Evolutionary conservation across 2,329 filamentous ascomycete species (phyloP).

Genomic region (Aspergillaceae sp.): DNA sequence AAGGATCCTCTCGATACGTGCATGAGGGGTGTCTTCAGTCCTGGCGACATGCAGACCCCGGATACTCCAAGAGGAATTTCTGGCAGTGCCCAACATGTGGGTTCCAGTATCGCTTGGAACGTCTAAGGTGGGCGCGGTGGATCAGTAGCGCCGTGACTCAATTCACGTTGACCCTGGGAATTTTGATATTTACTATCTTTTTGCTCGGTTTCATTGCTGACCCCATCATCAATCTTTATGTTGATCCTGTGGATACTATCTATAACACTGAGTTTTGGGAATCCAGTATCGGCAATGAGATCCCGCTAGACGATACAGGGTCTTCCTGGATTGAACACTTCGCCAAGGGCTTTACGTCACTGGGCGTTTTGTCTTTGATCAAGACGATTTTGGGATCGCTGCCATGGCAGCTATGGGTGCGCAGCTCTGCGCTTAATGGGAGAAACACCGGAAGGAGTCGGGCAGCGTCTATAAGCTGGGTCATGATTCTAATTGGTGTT

Average conservation of each 20-base stretch:
- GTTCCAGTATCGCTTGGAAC: slow-evolving; percentile 70
- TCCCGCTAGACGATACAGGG: slow-evolving; percentile 38
- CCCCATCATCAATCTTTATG: slow-evolving; percentile 79
- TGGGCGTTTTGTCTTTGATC: slow-evolving; percentile 76
- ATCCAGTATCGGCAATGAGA: slow-evolving; percentile 26
- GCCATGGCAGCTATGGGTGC: slow-evolving; percentile 67
- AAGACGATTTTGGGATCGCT: slow-evolving; percentile 69
- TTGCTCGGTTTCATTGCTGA: slow-evolving; percentile 84
- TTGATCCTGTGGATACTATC: slow-evolving; percentile 64
- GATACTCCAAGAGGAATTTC: slow-evolving; percentile 58
- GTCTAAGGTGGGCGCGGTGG: slow-evolving; percentile 65
- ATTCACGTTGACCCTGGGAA: slow-evolving; percentile 58
- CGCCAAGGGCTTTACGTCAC: slow-evolving; percentile 77
- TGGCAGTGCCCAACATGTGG: slow-evolving; percentile 84
- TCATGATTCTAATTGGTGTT: slow-evolving; percentile 71
- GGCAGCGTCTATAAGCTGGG: slow-evolving; percentile 68
- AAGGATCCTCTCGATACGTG: slow-evolving; percentile 85
- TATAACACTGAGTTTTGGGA: slow-evolving; percentile 40
- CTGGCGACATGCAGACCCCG: slow-evolving; percentile 69
- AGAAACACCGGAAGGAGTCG: slow-evolving; percentile 63
- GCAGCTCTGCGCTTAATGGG: slow-evolving; percentile 49
- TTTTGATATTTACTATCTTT: slow-evolving; percentile 67
- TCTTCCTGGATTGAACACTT: slow-evolving; percentile 75
- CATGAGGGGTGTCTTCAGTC: slow-evolving; percentile 81
- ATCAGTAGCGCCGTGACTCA: slow-evolving; percentile 60